Evolutionary conservation across 2,329 filamentous ascomycete species (phyloP), one percentile per base, ranked within the genome.

Genomic region (Talaromyces sp.): DNA sequence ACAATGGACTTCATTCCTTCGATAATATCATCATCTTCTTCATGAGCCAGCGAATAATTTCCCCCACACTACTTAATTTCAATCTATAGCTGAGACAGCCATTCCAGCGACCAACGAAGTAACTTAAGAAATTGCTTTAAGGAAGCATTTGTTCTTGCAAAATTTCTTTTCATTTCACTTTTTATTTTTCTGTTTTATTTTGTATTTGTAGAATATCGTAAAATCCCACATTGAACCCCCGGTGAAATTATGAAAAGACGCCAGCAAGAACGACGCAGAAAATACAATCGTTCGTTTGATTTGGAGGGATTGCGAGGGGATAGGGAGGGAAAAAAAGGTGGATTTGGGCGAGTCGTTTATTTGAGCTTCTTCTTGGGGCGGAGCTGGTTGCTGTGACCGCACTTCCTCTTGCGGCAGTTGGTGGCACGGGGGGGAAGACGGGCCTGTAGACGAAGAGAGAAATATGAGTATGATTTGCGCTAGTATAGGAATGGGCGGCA

Each of bases 311-410:
- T 36, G 22, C 33, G 48, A 36, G 22, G 33, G 33, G 52, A 54
- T 35, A 36, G 41, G 21, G 31, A 33, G 39, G 50, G 35, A 21
- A 11, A n/a, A 36, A 22, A 45, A 39, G 31, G 48, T 19, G 22
- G 15, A 5, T 39, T 39, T 45, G 45, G 53, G 45, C 57, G 57
- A 59, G 28, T 73, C 68, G 69, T 69, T 62, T 88, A 93, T 84
- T 97, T 96, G 78, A 96, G 87, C 93, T 99, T 99, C 92, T 99
- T 99, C 93, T 99, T 99, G 80, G 94, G 94, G 82, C 94, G 91
- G 78, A 99, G 90, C 88, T 99, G 94, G 90, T 97, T 97, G 84
- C 89, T 95, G 89, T 97, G 94, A 66, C 93, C 94, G 82, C 93
- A 97, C 88, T 97, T 97, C 84, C 92, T 92, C 91, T 97, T 97